Evolutionary conservation across 768 basidiomycete species (phyloP).

Genomic region (Boletus reticuloceps): DNA sequence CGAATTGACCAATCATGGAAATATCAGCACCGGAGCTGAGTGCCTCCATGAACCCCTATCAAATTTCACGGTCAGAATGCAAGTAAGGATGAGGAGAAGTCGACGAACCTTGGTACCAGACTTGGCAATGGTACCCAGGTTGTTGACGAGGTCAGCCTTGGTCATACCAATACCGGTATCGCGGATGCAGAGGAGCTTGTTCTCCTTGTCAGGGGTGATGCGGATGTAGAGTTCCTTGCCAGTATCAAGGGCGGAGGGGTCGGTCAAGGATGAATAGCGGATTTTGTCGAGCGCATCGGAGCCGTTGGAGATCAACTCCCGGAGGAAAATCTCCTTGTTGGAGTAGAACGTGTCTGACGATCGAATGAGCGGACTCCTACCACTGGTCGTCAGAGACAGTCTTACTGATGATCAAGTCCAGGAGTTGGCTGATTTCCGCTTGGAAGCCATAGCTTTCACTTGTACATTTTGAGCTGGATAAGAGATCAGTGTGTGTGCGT

Average conservation of each 20-base stretch:
- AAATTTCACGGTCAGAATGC: constrained; percentile 6
- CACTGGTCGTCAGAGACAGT: neutral
- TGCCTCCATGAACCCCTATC: constrained; percentile 98
- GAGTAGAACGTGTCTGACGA: constrained; percentile 96
- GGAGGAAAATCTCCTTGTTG: constrained; percentile 99
- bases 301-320: constrained; percentile 94
- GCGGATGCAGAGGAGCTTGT: constrained; percentile 85
- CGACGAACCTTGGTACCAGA: constrained; percentile 80
- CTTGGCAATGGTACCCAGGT: constrained; percentile 94
- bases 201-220: constrained; percentile 94
- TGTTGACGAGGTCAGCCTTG: constrained; percentile 99
- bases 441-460: constrained; percentile 93
- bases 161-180: constrained; percentile 99
- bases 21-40: constrained; percentile 86
- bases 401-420: constrained; percentile 98
- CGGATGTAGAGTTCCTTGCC: constrained; percentile 94
- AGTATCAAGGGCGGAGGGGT: constrained; percentile 83
- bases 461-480: constrained; percentile 41
- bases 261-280: constrained; percentile 93
- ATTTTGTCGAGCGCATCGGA: constrained; percentile 99
- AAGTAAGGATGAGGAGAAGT: neutral
- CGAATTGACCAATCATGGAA: constrained; percentile 98
- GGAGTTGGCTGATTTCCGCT: constrained; percentile 98
- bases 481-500: constrained; percentile 8
- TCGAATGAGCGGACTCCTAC: constrained; percentile 2